Base-by-base conservation (phyloP, 2,329 filamentous ascomycete genomes). In the Fusarium tupiense region DNA sequence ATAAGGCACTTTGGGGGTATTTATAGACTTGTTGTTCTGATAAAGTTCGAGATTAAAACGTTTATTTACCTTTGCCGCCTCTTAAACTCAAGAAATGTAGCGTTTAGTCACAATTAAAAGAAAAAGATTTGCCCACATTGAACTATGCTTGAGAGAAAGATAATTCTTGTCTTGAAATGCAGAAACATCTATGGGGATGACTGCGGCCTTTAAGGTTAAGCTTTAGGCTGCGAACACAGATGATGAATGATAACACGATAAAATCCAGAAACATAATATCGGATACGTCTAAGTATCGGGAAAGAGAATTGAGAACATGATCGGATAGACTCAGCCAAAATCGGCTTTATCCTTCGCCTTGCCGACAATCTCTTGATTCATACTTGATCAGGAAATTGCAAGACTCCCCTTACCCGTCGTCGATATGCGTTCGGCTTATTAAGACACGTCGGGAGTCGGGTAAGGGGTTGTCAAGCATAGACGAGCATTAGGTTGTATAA, bases 181-280 rank as follows among this genome's bases (percentile, higher is more conserved):
- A 35, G 33, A 11, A 2, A 22, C 3, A 4, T 17, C 33, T 14
- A 35, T 35, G 33, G 33, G 6, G 33, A 35, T 35, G 33, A 35
- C 7, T 8, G 14, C 7, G 33, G 33, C 33, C 33, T 35, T 8
- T 8, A 35, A 16, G 33, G 33, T 35, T 35, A 16, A 35, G 1
- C 33, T 35, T 35, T 4, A 35, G 33, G 33, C 33, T 16, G 0
- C 14, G 14, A 35, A 35, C 33, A 35, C 14, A 35, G 14, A 35
- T 35, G 1, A 35, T 1, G 33, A 35, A 33, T 6, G 33, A 16
- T 35, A 3, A 16, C 14, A 35, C 33, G 33, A 8, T 35, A 35
- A 12, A 16, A 5, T 16, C 0, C 1, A 22, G 33, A 6, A 2
- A 17, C 5, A 4, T 12, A 22, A 19, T 10, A 38, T n/a, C 8